Conservation (phyloP, 106 monocot genomes). For the Dendrobium catenatum region DNA sequence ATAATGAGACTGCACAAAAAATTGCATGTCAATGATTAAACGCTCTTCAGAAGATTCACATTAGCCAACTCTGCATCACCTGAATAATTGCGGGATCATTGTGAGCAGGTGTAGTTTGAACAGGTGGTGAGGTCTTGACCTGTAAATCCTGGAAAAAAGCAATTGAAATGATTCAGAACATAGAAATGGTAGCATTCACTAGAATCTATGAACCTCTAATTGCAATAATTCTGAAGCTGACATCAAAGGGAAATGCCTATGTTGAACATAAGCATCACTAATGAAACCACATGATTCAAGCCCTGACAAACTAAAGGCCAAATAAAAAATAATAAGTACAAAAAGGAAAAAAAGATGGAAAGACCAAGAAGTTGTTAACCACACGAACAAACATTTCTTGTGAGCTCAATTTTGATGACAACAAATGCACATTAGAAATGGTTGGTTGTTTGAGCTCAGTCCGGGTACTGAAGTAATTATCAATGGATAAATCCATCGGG, state of each 20-base stretch:
- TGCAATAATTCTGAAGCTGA: background rate
- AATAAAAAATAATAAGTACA: background rate
- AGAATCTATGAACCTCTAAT: background rate
- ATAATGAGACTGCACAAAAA: slow-evolving; percentile 52
- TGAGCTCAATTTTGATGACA: background rate
- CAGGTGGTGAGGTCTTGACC: slow-evolving; percentile 69
- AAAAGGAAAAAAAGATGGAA: background rate
- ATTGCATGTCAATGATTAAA: slow-evolving; percentile 4
- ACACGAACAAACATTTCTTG: background rate
- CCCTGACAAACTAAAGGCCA: background rate
- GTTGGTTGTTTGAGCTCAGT: background rate
- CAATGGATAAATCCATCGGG: background rate
- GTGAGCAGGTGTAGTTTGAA: slow-evolving; percentile 39
- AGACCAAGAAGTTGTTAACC: background rate
- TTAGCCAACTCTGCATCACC: slow-evolving; percentile 18
- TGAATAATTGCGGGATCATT: slow-evolving; percentile 79
- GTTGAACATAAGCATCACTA: background rate
- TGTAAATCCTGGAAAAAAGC: slow-evolving; percentile 63
- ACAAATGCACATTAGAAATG: background rate
- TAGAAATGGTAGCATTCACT: background rate
- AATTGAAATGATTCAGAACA: slow-evolving; percentile 8
- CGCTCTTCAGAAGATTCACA: background rate
- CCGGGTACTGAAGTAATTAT: background rate
- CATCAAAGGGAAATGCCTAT: background rate
- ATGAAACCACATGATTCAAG: background rate